These are phyloP conservation scores for Rhodotorula sp. DNA, from an alignment of 1,284 basidiomycete species.

Conservation along the genomic window DNA sequence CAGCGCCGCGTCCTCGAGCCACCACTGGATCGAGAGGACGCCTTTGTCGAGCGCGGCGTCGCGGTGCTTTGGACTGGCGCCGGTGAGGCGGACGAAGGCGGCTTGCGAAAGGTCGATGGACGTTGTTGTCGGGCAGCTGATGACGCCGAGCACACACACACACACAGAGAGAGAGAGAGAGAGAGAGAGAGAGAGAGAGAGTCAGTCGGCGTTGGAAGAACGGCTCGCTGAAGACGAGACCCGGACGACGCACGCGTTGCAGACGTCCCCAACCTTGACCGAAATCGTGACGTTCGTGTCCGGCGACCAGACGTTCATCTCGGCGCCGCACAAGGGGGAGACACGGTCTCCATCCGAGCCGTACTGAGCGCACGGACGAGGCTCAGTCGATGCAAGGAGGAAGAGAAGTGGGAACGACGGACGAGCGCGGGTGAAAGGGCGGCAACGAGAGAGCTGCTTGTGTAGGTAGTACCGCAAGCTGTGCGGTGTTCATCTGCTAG, in stretches of 20 bases:
- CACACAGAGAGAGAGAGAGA: no score
- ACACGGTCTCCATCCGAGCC: constrained; percentile 5
- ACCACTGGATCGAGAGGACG: constrained; percentile 25
- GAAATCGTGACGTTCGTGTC: constrained; percentile 11
- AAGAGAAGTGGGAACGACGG: not conserved
- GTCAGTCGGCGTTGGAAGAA: not conserved
- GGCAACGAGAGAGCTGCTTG: not conserved
- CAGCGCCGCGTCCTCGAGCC: constrained; percentile 2
- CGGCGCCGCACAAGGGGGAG: constrained; percentile 7
- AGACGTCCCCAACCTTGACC: constrained; percentile 4
- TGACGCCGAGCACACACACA: no score
- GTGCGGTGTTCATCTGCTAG: not conserved
- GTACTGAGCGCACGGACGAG: not conserved
- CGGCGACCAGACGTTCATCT: constrained; percentile 18
- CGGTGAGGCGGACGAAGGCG: constrained; percentile 3
- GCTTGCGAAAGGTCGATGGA: constrained; percentile 10
- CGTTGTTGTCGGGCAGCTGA: not conserved
- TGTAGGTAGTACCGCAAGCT: not conserved
- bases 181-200: not conserved
- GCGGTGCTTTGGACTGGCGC: not conserved
- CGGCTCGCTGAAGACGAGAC: not conserved
- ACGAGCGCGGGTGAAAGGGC: constrained; percentile 4
- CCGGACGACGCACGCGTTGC: not conserved
- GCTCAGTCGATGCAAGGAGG: no score
- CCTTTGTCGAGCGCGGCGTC: constrained; percentile 6